Evolutionary conservation across 768 basidiomycete genomes (phyloP), one percentile per base, ranked within the genome.

Genomic region (Suillus subaureus): DNA sequence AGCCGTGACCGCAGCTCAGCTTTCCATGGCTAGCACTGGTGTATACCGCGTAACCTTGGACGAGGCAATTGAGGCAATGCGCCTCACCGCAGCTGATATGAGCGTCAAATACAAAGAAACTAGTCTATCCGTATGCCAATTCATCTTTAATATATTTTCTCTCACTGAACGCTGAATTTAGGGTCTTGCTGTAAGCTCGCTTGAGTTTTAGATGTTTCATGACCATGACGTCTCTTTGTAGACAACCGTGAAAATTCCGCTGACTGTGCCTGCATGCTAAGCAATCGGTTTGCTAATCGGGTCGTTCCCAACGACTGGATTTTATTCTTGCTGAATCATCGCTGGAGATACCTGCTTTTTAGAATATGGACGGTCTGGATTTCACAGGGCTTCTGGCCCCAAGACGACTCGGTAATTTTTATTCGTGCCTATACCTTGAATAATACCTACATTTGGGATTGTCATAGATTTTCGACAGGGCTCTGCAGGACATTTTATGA

Each of bases 31-130:
- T 11, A 93, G 93, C 66, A 87, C 93, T 72, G 96, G 93, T 0
- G 84, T 92, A 16, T 94, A 94, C 71, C 87, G 89, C 40, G 94
- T 96, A 42, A 91, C 90, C 0, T 82, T 98, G 23, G 96, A 98
- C 74, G 94, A 97, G 76, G 96, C 96, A 2, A 97, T 98, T 63
- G 93, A 94, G 76, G 95, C 96, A 5, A 97, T 97, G 94, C 84
- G 93, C 28, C 74, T 97, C 57, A 97, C 95, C 7, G 96, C 96
- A 33, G 83, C 86, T n/a, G 93, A 96, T 75, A 97, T 97, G 94
- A 94, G 93, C 67, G 86, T 91, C 70, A 94, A 96, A 76, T 96
- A 97, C 76, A 97, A 97, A 75, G 96, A 98, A 78, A 98, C 96
- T 0, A 94, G 92, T 77, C 85, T 98, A 69, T 94, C 93, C 47